Base-by-base conservation (phyloP, 2,329 filamentous ascomycete genomes). In the Chaetomiaceae sp. region DNA sequence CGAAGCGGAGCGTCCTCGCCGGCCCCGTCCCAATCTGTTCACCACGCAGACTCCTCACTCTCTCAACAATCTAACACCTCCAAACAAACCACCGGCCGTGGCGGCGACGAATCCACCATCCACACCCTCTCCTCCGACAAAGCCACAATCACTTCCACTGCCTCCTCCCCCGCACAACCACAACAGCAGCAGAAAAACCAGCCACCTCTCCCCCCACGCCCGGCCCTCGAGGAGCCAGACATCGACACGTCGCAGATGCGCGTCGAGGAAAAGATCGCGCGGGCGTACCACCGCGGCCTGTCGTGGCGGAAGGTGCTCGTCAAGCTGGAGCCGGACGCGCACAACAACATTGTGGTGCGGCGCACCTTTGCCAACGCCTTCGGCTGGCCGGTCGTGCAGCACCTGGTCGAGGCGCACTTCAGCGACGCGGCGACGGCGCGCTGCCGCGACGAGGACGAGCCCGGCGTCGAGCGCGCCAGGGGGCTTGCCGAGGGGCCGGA, bases 221-320 rank as follows among this genome's bases (percentile, higher is more conserved):
- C n/a, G 29, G 6, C 9, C 9, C 22, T 10, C 22, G 43, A 39
- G 3, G 19, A 39, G 3, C 2, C 14, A 3, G 36, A 39, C 10
- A 62, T 80, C 3, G 81, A 85, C 56, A 74, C 68, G 14, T 79
- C 82, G 9, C 79, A 70, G 53, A 90, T 97, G 81, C 88, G 86
- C 52, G 89, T 97, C 1, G 93, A 98, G 65, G 93, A 98, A 65
- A 97, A 96, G 68, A 98, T 98, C 56, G 93, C 93, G 2, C 80
- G 93, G 38, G 93, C 89, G 12, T 98, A 98, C 67, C 93, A 98
- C 64, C 81, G 83, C 11, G 88, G 88, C 53, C 69, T 98, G 17
- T 87, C 88, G 1, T 98, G 93, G 93, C 86, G 93, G 37, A 98
- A 98, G 63, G 93, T 98, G 1, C 78, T 98, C 4, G 93, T 98